Percentiles rank a stretch among this genome's conserved stretches.
Conservation (phyloP, 2,329 filamentous ascomycete species). For the Gyromitra esculenta region DNA sequence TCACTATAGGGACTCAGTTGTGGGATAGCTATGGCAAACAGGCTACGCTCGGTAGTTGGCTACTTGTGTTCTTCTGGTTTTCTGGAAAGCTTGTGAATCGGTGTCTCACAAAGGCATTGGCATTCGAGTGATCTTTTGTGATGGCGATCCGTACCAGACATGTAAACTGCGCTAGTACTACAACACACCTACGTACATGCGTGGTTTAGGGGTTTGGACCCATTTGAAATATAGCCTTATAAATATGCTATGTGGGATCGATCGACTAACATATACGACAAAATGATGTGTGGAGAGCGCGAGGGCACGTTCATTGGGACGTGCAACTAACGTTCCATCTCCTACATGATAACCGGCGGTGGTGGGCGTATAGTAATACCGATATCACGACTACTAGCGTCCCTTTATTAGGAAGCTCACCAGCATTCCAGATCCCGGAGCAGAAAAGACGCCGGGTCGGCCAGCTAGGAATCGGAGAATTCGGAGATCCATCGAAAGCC, state of each 20-base stretch:
- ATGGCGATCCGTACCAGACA: not conserved
- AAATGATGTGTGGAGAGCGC: not conserved
- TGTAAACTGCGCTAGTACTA: not conserved
- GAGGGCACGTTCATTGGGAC: not conserved
- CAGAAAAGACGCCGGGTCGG: too few relatives aligned
- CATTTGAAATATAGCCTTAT: not conserved
- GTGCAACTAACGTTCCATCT: too few relatives aligned
- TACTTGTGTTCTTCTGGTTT: constrained; percentile 7
- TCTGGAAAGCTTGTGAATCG: constrained; percentile 26
- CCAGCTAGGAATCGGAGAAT: not conserved
- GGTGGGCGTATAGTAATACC: too few relatives aligned
- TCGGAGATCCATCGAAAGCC: not conserved
- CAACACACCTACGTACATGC: not conserved
- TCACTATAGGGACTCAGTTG: constrained; percentile 14
- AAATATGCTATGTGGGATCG: not conserved
- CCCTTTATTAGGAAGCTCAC: too few relatives aligned
- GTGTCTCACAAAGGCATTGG: not conserved
- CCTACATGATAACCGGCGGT: too few relatives aligned
- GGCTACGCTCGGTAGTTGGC: constrained; percentile 3
- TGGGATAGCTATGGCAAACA: not conserved
- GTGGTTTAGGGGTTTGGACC: not conserved
- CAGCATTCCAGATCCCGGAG: too few relatives aligned
- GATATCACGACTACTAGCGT: too few relatives aligned
- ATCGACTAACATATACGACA: not conserved
- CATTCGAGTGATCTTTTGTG: constrained; percentile 41